Evolutionary conservation across 352 stramenopile species (phyloP), one percentile per base, ranked within the genome.

Genomic region (Phytophthora palmivora): DNA sequence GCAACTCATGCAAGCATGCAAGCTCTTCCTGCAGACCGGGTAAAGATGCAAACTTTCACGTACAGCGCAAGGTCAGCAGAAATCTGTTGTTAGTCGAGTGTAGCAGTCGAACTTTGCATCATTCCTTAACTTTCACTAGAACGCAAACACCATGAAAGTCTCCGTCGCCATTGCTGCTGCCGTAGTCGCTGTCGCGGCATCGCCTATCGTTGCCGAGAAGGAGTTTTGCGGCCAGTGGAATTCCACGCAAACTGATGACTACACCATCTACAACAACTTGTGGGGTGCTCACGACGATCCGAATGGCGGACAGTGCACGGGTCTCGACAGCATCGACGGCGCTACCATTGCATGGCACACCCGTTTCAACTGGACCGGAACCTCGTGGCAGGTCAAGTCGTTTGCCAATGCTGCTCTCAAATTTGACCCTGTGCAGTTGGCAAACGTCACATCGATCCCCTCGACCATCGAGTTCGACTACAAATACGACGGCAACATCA

Each of bases 221-320:
- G 53, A 69, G 14, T 69, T 69, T 46, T 69, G 60, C 45, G 73
- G 61, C 30, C 69, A 19, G 22, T 78, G 66, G 65, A 54, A 62
- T 38, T 54, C 52, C 12, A 50, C 46, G 10, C 60, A 65, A 14
- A 56, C 55, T 18, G 45, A 21, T 16, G 38, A 44, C 38, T 78
- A 68, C 70, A 76, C 66, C 48, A 19, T 79, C 10, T 74, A 80
- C 67, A 77, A 77, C 60, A 63, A 77, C 52, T 48, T 80, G 8
- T 80, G 72, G 72, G 64, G 60, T 26, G 22, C 45, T 16, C 42
- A 63, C 41, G 48, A 66, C 6, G 63, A 66, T 19, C 58, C 48
- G 12, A 60, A 48, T 0, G 72, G 67, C 44, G 59, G 50, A 37
- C 67, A 80, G 63, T 80, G 72, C 63, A 77, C 72, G 15, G 45